Conservation (phyloP, 768 basidiomycete genomes). For the Termitomyces sp. region DNA sequence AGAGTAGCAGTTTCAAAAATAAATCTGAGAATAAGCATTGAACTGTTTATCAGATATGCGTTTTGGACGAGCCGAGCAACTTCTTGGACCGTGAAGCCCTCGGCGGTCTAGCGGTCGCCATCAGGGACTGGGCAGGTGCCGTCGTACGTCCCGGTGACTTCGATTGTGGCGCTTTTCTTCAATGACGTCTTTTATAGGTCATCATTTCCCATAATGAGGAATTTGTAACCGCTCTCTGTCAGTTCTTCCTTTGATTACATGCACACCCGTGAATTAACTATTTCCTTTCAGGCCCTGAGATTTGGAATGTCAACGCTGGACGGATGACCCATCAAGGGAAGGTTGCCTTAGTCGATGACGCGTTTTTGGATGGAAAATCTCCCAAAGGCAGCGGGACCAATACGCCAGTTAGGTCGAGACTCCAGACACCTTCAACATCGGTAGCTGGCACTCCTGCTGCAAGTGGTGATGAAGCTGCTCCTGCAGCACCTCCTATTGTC, state of each 20-base stretch:
- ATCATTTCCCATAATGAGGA: slow-evolving; percentile 97
- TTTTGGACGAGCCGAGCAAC: slow-evolving; percentile 91
- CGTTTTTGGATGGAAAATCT: slow-evolving; percentile 66
- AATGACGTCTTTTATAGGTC: slow-evolving; percentile 40
- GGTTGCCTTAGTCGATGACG: slow-evolving; percentile 78
- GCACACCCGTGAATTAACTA: slow-evolving; percentile 9
- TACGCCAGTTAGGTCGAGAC: slow-evolving; percentile 67
- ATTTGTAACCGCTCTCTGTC: slow-evolving; percentile 80
- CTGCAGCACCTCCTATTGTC: slow-evolving; percentile 42
- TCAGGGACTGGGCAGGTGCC: slow-evolving; percentile 92
- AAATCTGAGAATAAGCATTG: background rate
- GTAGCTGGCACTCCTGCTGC: slow-evolving; percentile 69
- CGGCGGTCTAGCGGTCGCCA: slow-evolving; percentile 92
- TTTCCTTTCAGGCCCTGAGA: slow-evolving; percentile 66
- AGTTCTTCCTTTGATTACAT: slow-evolving; percentile 25
- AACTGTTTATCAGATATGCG: slow-evolving; percentile 59
- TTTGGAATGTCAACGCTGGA: slow-evolving; percentile 91
- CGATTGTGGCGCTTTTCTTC: slow-evolving; percentile 6
- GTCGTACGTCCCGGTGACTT: slow-evolving; percentile 47
- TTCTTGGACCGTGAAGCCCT: slow-evolving; percentile 96
- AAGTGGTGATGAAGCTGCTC: slow-evolving; percentile 67
- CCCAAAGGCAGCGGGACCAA: slow-evolving; percentile 68
- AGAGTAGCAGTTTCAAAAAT: background rate
- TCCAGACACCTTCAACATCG: slow-evolving; percentile 70
- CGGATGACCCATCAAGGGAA: slow-evolving; percentile 88